Evolutionary conservation across 1,284 basidiomycete species (phyloP), one percentile per base, ranked within the genome.

Genomic region (Xerocomus minutiporus): DNA sequence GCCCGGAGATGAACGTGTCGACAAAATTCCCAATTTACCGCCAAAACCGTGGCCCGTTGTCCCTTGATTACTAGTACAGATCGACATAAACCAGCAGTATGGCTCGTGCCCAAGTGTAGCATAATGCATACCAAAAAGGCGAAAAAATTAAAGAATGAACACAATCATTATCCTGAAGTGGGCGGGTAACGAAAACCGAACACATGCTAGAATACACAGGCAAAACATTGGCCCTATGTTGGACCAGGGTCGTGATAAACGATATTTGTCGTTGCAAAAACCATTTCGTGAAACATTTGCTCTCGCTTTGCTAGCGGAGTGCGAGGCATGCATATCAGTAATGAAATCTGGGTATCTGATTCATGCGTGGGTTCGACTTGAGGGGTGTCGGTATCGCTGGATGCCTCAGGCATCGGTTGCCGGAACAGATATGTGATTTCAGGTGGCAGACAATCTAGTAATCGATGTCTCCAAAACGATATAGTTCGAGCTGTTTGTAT

Each of bases 391-490:
- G 42, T 28, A 45, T 56, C 41, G 20, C n/a, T 41, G 11, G 50
- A 23, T 26, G 25, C 13, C 7, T 55, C 50, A 5, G 59, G 44
- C 13, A 52, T 46, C 5, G 65, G 67, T 6, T 5, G 51, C 25
- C 31, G 47, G 50, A 71, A 70, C 40, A 71, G 50, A 42, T 70
- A 68, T 1, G 45, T 49, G 48, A 68, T 57, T 50, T 68, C 66
- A 2, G 44, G 65, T 0, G 66, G 69, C 11, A 65, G 20, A 12
- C 28, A 35, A 36, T 49, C 3, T 20, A 50, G 8, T 42, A 68
- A 9, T 34, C 41, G 48, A 44, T 45, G 56, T 46, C 52, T 61
- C 66, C 68, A 70, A 35, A 58, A 59, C 1, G 61, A 32, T 20
- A 48, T 25, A 15, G 20, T 45, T 26, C 42, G 57, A 26, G 47